Base-by-base conservation (phyloP, 2,329 filamentous ascomycete genomes). In the Neoscytalidium dimidiatum region DNA sequence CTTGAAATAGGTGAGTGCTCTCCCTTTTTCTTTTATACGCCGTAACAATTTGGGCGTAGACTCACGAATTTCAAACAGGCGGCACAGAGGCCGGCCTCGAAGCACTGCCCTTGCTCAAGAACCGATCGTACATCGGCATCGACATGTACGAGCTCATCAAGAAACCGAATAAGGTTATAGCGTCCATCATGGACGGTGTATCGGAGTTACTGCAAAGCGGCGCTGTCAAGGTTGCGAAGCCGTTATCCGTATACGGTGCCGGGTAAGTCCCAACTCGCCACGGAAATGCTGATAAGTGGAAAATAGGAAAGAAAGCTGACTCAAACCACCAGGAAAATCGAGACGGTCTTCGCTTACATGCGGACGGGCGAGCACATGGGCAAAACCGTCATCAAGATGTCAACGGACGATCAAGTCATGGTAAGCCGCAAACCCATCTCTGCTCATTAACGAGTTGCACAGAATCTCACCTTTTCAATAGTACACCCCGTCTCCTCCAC, bases 1-100 rank as follows among this genome's bases (percentile, higher is more conserved):
- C 69, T 64, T n/a, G 69, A 71, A 7, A 33, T 71, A 1, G 68
- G 68, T 9, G 26, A 48, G 19, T 6, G 21, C 3, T 67, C 66
- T 14, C 9, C 7, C 23, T 13, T 44, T 6, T n/a, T n/a, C n/a
- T n/a, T n/a, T n/a, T n/a, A n/a, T n/a, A n/a, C n/a, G n/a, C 41
- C 26, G 13, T 6, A 23, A 29, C 14, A 31, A n/a, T 4, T 3
- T 51, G 14, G 35, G 8, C 8, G 26, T 51, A 4, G 17, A 31
- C 26, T 31, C 8, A 29, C 26, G 8, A n/a, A 7, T 14, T 52
- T 9, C 29, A 13, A 19, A 49, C 51, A 31, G 49, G 19, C 19
- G 46, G 6, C 21, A 56, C n/a, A n/a, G n/a, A 35, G 41, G 51
- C 63, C 29, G 56, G 21, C 26, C 44, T 67, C 56, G 41, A 60